phyloP scores from a whole-genome alignment of 78 protist genomes.

The Mantamonas sphyraenae region DNA sequence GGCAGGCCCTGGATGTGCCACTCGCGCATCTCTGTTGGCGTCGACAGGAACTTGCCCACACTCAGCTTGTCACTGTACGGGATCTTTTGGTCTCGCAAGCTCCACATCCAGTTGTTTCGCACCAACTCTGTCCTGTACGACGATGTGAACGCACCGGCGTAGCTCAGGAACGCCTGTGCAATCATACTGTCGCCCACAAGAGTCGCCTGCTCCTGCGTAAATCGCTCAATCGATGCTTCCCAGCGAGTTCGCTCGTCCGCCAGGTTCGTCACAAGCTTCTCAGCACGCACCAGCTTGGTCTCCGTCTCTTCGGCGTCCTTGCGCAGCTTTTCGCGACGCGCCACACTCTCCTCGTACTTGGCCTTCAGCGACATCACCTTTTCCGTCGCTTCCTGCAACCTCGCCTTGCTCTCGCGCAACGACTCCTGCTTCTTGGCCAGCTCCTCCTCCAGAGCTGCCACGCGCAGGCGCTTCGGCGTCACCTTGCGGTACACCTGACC shows the following conservation, averaged over 20 bases:
- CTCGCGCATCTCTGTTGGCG: constrained; percentile 59
- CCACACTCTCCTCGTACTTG: constrained; percentile 21
- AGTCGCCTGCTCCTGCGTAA: constrained; percentile 10
- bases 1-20: constrained; percentile 78
- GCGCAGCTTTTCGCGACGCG: constrained; percentile 36
- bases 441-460: constrained; percentile 6
- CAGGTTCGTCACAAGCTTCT: constrained; percentile 65
- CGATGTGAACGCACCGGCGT: constrained; percentile 76
- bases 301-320: constrained; percentile 52
- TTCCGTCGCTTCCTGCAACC: constrained; percentile 24
- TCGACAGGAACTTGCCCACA: constrained; percentile 45
- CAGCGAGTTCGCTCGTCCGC: constrained; percentile 74
- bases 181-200: constrained; percentile 76
- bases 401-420: constrained; percentile 14
- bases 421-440: constrained; percentile 22
- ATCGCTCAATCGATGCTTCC: constrained; percentile 26
- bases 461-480: constrained; percentile 55
- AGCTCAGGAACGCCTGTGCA: constrained; percentile 77
- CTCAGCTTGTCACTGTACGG: constrained; percentile 21
- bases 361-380: constrained; percentile 26
- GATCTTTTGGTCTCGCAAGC: neutral
- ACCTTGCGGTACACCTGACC: constrained; percentile 37
- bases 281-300: constrained; percentile 63
- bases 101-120: constrained; percentile 15
- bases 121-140: constrained; percentile 53